A percentile compares a stretch with the other conserved stretches of the same genome.
Conservation (phyloP, 805 yeast species). For the Wickerhamomyces hampshirensis region DNA sequence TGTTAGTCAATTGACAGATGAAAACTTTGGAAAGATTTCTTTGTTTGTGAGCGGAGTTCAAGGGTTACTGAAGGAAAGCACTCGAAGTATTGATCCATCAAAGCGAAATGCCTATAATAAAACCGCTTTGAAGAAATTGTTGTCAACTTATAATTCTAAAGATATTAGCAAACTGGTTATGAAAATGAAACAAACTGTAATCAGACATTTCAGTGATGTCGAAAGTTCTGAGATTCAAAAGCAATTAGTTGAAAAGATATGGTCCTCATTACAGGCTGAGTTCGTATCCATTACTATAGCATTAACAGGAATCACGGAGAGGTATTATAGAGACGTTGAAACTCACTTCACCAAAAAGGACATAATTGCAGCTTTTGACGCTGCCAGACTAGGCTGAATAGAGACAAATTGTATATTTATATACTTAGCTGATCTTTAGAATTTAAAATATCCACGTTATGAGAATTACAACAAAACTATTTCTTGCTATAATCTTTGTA, state of each 20-base stretch:
- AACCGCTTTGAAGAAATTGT: slow-evolving; percentile 52
- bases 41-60: slow-evolving; percentile 64
- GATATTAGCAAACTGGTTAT: slow-evolving; percentile 54
- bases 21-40: slow-evolving; percentile 62
- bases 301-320: slow-evolving; percentile 50
- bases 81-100: slow-evolving; percentile 38
- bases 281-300: slow-evolving; percentile 52
- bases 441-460: no score
- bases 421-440: no score
- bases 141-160: slow-evolving; percentile 49
- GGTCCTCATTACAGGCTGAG: slow-evolving; percentile 67
- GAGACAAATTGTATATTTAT: no score
- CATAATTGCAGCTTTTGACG: slow-evolving; percentile 48
- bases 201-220: slow-evolving; percentile 40
- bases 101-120: slow-evolving; percentile 61
- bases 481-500: no score
- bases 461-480: no score
- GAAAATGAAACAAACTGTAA: slow-evolving; percentile 51
- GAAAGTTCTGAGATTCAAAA: slow-evolving; percentile 40
- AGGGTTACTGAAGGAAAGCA: slow-evolving; percentile 35
- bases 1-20: slow-evolving; percentile 40
- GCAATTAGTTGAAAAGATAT: slow-evolving; percentile 53
- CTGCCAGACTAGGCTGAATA: no score
- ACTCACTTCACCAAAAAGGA: slow-evolving; percentile 49
- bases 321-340: slow-evolving; percentile 46